A percentile compares a stretch with the other conserved stretches of the same genome.
phyloP scores from a whole-genome alignment of 495 filamentous ascomycete genomes.

The Sphaerosporella brunnea region DNA sequence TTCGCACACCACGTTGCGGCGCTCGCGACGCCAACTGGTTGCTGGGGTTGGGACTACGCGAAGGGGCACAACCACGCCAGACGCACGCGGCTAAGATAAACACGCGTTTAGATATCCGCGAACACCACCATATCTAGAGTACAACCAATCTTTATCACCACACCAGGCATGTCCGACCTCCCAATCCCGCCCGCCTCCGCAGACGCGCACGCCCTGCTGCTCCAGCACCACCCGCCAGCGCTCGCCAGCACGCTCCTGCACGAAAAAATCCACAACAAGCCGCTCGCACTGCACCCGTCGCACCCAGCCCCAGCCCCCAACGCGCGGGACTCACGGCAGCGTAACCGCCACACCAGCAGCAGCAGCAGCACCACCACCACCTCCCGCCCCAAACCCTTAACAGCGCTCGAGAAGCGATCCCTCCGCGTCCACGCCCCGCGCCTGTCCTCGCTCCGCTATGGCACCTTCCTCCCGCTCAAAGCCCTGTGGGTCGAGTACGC shows the following conservation, averaged over 20 bases:
- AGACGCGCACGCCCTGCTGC: neutral
- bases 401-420: slow-evolving; percentile 57
- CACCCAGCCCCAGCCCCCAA: slow-evolving; percentile 27
- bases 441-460: slow-evolving; percentile 47
- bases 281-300: slow-evolving; percentile 55
- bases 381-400: slow-evolving; percentile 57
- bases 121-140: too few relatives aligned
- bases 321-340: slow-evolving; percentile 47
- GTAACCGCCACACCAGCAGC: slow-evolving; percentile 22
- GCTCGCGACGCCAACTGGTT: too few relatives aligned
- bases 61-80: too few relatives aligned
- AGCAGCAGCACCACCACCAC: slow-evolving; percentile 32
- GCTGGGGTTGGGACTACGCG: too few relatives aligned
- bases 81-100: too few relatives aligned
- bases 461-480: slow-evolving; percentile 58
- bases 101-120: too few relatives aligned
- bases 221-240: slow-evolving; percentile 47
- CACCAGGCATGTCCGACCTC: too few relatives aligned
- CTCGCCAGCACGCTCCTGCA: slow-evolving; percentile 52
- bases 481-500: slow-evolving; percentile 70
- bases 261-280: slow-evolving; percentile 66
- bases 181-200: neutral
- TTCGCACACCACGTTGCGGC: too few relatives aligned
- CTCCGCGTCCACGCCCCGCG: slow-evolving; percentile 59
- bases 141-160: too few relatives aligned